Conservation (phyloP, 805 yeast genomes). For the Cyberlindnera xylosilytica region DNA sequence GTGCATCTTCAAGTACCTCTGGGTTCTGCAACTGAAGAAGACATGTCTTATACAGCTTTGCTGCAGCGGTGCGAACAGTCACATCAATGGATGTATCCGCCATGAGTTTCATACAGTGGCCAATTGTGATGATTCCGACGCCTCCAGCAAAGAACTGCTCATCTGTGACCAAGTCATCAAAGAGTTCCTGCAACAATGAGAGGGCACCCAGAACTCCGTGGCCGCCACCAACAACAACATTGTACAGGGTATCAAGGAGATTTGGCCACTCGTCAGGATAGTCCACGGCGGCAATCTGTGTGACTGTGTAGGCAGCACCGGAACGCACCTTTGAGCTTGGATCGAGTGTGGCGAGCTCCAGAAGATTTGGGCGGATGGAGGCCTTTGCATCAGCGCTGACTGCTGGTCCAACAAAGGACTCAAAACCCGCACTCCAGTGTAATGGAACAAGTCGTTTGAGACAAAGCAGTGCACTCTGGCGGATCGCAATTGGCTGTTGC, state of each 20-base stretch:
- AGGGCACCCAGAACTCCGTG: conserved; percentile 21
- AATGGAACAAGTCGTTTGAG: conserved; percentile 64
- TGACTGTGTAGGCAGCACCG: conserved; percentile 69
- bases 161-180: conserved; percentile 83
- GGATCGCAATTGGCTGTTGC: conserved; percentile 31
- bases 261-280: conserved; percentile 97
- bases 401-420: conserved; percentile 67
- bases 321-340: conserved; percentile 58
- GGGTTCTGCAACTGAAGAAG: conserved; percentile 51
- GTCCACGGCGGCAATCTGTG: conserved; percentile 83
- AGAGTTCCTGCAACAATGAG: conserved; percentile 65
- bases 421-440: conserved; percentile 84
- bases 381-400: conserved; percentile 50
- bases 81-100: conserved; percentile 27
- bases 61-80: conserved; percentile 44
- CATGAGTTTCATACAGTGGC: conserved; percentile 45
- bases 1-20: conserved; percentile 38
- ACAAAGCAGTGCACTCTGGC: conserved; percentile 66
- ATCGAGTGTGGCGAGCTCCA: conserved; percentile 43
- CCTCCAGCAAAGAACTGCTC: conserved; percentile 82
- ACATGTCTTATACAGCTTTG: conserved; percentile 51
- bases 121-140: conserved; percentile 53
- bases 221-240: conserved; percentile 30
- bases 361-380: conserved; percentile 45
- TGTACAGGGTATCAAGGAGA: conserved; percentile 48